Base-by-base conservation (phyloP, 2,329 filamentous ascomycete species). In the Cercospora brassicicola region DNA sequence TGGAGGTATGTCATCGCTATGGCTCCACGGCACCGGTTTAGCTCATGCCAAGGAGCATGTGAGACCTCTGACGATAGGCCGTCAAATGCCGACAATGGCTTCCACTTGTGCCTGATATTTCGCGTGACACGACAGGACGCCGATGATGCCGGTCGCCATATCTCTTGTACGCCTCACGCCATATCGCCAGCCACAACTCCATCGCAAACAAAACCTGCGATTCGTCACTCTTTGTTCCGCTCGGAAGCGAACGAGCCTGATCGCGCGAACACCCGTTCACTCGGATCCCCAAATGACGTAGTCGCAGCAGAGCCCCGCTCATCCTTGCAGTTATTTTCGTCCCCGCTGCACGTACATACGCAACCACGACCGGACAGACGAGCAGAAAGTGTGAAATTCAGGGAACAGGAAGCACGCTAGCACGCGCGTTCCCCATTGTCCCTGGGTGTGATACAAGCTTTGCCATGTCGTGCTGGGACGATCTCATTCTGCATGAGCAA, bases 401-500 rank as follows among this genome's bases (percentile, higher is more conserved):
- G 26, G 59, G 59, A 62, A 62, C 18, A 48, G 59, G 59, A 62
- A 48, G 59, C 39, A 30, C 48, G 59, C 39, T 31, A 31, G 31
- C 26, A 33, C 30, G 55, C 51, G 23, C 36, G 18, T 48, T 20
- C 42, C 18, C 42, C 42, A 48, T 48, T 48, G 42, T 20, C 51
- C 51, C 15, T 15, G 20, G 30, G 31, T n/a, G 11, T 5, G 5
- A 39, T 6, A 62, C 59, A 62, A 62, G 39, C 59, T 62, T 51
- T 62, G 39, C 36, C 55, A 48, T 45, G 20, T 62, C 59, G 59
- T 51, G 36, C 59, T 62, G 20, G 36, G 59, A 62, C 39, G 13
- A 45, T 45, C 59, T 30, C 39, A 62, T 62, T 28, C 59, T 62
- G 59, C 59, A 62, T 62, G 59, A 48, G 59, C 18, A 11, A 39